These are phyloP conservation scores for Penicillium mononematosum DNA, from an alignment of 495 filamentous ascomycete species.

Conservation along the genomic window DNA sequence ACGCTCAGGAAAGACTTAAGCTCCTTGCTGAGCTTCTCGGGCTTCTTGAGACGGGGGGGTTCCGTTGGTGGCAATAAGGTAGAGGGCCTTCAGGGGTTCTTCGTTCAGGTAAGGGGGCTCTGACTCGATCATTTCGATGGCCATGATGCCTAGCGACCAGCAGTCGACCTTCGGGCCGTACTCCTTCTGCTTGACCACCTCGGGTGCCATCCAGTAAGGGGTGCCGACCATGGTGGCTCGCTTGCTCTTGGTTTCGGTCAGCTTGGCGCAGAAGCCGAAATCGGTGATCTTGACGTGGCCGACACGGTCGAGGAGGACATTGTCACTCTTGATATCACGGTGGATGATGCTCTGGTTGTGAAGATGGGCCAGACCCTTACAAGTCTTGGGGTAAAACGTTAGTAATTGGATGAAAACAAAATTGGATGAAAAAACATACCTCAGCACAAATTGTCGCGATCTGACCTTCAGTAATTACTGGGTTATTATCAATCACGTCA, in stretches of 20 bases:
- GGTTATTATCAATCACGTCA: constrained; percentile 98
- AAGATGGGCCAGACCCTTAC: constrained; percentile 88
- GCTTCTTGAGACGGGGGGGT: constrained; percentile 96
- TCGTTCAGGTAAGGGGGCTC: constrained; percentile 98
- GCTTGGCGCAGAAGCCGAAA: constrained; percentile 98
- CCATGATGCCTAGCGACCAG: constrained; percentile 99
- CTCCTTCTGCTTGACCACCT: constrained; percentile 98
- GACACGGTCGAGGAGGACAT: constrained; percentile 87
- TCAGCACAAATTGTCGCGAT: constrained; percentile 96
- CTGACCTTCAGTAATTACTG: constrained; percentile 85
- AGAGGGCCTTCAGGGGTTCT: constrained; percentile 92
- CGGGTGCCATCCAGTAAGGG: constrained; percentile 99
- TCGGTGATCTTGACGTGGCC: constrained; percentile 99
- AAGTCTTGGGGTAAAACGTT: constrained; percentile 64
- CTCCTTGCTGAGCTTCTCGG: constrained; percentile 93
- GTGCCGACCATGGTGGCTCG: constrained; percentile 99
- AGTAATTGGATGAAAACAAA: constrained; percentile 25
- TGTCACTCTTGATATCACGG: constrained; percentile 98
- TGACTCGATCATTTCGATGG: constrained; percentile 99
- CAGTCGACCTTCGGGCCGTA: constrained; percentile 98
- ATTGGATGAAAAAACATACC: constrained; percentile 52
- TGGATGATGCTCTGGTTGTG: constrained; percentile 97
- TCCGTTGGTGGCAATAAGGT: constrained; percentile 95
- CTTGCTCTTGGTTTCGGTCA: constrained; percentile 94
- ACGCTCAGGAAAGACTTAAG: constrained; percentile 93